phyloP scores from a whole-genome alignment of 2,329 filamentous ascomycete species.

The Hypoxylon rubiginosum region DNA sequence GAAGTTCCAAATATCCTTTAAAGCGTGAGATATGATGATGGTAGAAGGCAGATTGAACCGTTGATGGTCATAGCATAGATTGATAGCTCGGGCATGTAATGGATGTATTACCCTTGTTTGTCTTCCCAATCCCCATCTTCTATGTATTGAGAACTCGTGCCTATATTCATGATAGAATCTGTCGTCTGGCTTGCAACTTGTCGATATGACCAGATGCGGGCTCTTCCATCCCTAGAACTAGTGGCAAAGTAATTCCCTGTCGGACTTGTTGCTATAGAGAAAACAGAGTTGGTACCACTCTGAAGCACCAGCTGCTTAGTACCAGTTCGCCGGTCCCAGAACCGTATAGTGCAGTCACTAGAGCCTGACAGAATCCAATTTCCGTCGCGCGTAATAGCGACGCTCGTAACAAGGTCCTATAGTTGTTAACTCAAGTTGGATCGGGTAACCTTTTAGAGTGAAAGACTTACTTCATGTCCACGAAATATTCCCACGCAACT shows the following conservation, averaged over 20 bases:
- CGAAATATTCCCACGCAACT: neutral
- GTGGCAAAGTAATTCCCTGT: neutral
- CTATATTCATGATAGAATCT: no score
- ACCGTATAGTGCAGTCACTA: neutral
- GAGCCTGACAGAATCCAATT: neutral
- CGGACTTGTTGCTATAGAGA: neutral
- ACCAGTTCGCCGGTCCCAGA: neutral
- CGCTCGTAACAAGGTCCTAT: neutral
- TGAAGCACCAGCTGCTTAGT: neutral
- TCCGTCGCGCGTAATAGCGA: neutral
- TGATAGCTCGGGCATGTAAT: no score
- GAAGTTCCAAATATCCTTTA: no score
- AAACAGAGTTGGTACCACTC: neutral
- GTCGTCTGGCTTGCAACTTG: no score
- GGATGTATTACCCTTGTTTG: no score
- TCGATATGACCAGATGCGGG: neutral
- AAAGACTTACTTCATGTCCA: neutral
- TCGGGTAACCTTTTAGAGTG: neutral
- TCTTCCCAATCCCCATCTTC: no score
- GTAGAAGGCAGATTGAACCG: no score
- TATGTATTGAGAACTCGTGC: no score
- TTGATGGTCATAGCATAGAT: no score
- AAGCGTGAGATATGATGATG: no score
- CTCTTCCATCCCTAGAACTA: neutral
- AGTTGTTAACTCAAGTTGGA: neutral